Evolutionary conservation across 2,329 filamentous ascomycete species (phyloP), one percentile per base, ranked within the genome.

Genomic region (Plenodomus lindquistii): DNA sequence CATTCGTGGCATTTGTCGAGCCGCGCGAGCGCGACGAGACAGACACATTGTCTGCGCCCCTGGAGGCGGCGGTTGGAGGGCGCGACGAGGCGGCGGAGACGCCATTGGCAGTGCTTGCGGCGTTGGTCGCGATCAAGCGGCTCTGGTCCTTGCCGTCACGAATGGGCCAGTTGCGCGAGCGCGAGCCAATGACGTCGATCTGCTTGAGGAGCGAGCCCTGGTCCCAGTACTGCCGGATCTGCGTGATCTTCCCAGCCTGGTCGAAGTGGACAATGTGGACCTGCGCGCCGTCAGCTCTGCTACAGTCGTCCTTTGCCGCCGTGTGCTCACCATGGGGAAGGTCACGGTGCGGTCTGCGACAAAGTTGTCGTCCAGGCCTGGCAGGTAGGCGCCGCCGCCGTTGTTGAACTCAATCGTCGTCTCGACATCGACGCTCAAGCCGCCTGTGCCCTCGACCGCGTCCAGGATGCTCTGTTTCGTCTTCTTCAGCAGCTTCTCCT

Each of bases 111-210:
- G 62, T 46, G 18, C 49, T 76, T n/a, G 75, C 71, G 61, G 82
- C 81, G 55, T 80, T 86, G 41, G 77, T 79, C 55, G 82, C 79
- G 63, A 96, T 89, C 64, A 96, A 77, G 63, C 85, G 86, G 60
- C 87, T 81, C 76, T 97, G 92, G 44, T 96, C 91, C 63, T 84
- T 84, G 68, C 87, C 88, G 69, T 96, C 91, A 60, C 85, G 85
- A 68, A 99, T 95, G 45, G 94, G 94, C 94, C 94, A 99, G 75
- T 94, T 96, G 71, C 88, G 89, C 47, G 89, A 90, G 44, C 88
- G 87, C 69, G 86, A 87, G 65, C 94, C 93, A 73, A 99, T 97
- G 47, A 97, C 86, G 54, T 97, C 92, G 56, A 97, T 82, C 73
- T 96, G 88, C 77, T 94, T 97, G 59, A 99, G 83, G 35, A 99